Base-by-base conservation (phyloP, 176 grass and related monocot species). In the Oryza rufipogon region DNA sequence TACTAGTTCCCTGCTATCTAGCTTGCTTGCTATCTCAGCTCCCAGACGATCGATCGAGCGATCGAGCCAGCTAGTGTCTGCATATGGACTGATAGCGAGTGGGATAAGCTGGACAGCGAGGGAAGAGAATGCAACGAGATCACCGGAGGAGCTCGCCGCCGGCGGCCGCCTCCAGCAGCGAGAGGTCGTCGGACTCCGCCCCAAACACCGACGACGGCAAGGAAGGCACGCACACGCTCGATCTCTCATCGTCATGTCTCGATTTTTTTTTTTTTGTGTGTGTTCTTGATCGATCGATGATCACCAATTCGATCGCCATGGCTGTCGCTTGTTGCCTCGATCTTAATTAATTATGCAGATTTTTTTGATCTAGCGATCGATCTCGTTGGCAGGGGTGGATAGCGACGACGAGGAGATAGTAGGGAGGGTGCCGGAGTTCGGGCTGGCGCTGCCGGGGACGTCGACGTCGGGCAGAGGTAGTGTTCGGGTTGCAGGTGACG, bases 81-180 rank as follows among this genome's bases (percentile, higher is more conserved):
- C 52, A 4, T 5, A 4, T 15, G 15, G 3, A 56, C 1, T 56
- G 16, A 56, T n/a, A 23, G 7, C 20, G 58, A 63, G 58, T 22
- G 19, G n/a, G 58, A 10, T 8, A 41, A 41, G 39, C 39, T 41
- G 23, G 58, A 63, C 11, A 23, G 58, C 8, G 7, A 51, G 49
- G 49, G 7, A 72, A 74, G 71, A 79, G 75, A 79, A 89, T 93
- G 85, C 91, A 92, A 72, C 91, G 90, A 75, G 93, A 94, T 7
- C 96, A 94, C 2, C 96, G 86, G 82, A 83, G 86, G 82, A 83
- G 79, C 73, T 77, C 86, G 38, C 91, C 80, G 38, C 91, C 77
- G 74, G 86, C 90, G 72, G 90, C 90, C 66, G 91, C 78, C 72
- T 99, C 93, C 68, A 99, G 96, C 89, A 99, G 93, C 90, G 91